phyloP scores from a whole-genome alignment of 139 green algal species.

The Yamagishiella unicocca region DNA sequence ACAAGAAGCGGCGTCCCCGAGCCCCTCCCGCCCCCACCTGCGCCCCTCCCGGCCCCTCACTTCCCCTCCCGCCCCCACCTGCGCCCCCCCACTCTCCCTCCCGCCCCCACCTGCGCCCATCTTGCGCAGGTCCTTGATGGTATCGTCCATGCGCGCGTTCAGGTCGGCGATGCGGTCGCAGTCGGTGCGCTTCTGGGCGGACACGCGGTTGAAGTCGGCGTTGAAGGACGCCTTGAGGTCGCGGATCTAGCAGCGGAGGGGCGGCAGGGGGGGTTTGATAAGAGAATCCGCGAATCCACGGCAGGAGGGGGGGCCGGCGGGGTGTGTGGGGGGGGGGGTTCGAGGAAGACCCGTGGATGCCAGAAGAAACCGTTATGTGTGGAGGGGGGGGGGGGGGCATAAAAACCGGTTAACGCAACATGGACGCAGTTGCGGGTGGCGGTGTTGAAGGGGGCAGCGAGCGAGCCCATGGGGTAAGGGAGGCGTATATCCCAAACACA shows the following conservation, averaged over 20 bases:
- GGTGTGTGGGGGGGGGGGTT: too few relatives aligned
- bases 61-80: neutral
- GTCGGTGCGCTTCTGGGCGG: conserved; percentile 39
- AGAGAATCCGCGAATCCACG: too few relatives aligned
- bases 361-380: too few relatives aligned
- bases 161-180: conserved; percentile 58
- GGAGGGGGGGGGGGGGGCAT: too few relatives aligned
- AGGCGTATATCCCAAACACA: too few relatives aligned
- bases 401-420: too few relatives aligned
- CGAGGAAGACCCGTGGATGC: too few relatives aligned
- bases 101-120: conserved; percentile 31
- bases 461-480: too few relatives aligned
- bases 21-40: neutral
- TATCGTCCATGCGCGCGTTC: conserved; percentile 55
- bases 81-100: too few relatives aligned
- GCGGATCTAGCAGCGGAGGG: conserved; percentile 15
- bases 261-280: neutral
- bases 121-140: conserved; percentile 42
- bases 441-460: too few relatives aligned
- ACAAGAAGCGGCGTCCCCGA: neutral
- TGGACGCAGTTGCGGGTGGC: too few relatives aligned
- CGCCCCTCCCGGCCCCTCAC: neutral
- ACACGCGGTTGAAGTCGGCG: conserved; percentile 40
- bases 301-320: too few relatives aligned
- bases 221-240: conserved; percentile 56